phyloP scores from a whole-genome alignment of 805 yeast genomes.

The Nakazawaea ishiwadae region DNA sequence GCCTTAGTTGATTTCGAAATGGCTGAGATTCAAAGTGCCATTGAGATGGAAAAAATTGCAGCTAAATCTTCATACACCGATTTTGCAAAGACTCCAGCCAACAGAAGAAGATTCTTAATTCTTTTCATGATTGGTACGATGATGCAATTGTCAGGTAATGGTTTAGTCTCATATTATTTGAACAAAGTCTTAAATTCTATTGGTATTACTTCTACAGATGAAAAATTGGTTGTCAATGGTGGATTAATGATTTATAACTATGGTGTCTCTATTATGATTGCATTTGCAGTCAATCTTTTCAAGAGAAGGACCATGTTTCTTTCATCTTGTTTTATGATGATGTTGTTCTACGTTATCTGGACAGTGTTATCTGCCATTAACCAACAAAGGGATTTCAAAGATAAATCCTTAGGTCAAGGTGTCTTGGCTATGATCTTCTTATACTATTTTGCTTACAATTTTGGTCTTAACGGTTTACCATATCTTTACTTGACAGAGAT shows the following conservation, averaged over 20 bases:
- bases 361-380: slow-evolving; percentile 42
- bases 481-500: slow-evolving; percentile 41
- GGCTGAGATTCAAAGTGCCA: slow-evolving; percentile 30
- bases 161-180: slow-evolving; percentile 43
- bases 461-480: slow-evolving; percentile 41
- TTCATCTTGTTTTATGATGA: slow-evolving; percentile 31
- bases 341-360: slow-evolving; percentile 34
- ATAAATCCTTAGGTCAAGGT: slow-evolving; percentile 37
- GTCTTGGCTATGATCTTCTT: slow-evolving; percentile 49
- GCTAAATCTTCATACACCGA: slow-evolving; percentile 29
- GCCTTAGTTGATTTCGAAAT: slow-evolving; percentile 31
- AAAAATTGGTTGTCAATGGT: slow-evolving; percentile 47
- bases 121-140: slow-evolving; percentile 25
- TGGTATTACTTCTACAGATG: slow-evolving; percentile 43
- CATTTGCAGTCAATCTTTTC: slow-evolving; percentile 23
- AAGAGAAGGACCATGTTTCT: slow-evolving; percentile 34
- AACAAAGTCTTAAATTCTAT: slow-evolving; percentile 44
- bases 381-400: slow-evolving; percentile 34
- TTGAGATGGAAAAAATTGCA: slow-evolving; percentile 31
- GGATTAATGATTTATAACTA: slow-evolving; percentile 45
- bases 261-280: slow-evolving; percentile 26
- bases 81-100: slow-evolving; percentile 29
- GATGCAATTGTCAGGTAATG: slow-evolving; percentile 41
- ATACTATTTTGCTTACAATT: slow-evolving; percentile 36
- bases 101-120: slow-evolving; percentile 34